Evolutionary conservation across 768 basidiomycete genomes (phyloP).

Genomic region (Omphalotus guepiniiformis): DNA sequence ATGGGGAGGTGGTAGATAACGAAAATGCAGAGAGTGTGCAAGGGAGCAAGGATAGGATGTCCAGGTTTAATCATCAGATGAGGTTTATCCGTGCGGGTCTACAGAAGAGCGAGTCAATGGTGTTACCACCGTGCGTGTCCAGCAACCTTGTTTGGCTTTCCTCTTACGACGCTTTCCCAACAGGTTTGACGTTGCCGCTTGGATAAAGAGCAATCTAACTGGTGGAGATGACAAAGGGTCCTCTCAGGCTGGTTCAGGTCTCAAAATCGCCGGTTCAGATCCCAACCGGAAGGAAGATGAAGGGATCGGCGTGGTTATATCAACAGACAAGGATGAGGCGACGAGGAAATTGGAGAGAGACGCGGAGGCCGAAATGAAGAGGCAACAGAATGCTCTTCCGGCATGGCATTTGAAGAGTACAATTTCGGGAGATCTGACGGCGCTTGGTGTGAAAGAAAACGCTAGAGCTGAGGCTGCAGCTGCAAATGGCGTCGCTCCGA

Average conservation of each 20-base stretch:
- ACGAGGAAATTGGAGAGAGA: constrained; percentile 70
- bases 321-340: constrained; percentile 84
- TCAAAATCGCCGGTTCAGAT: constrained; percentile 73
- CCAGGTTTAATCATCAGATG: constrained; percentile 90
- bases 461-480: constrained; percentile 43
- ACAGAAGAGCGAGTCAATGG: constrained; percentile 84
- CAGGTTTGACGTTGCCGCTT: constrained; percentile 79
- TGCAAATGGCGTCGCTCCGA: constrained; percentile 25
- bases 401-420: constrained; percentile 96
- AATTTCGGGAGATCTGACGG: constrained; percentile 87
- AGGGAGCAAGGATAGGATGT: constrained; percentile 93
- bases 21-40: constrained; percentile 82
- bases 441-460: constrained; percentile 73
- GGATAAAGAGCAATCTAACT: constrained; percentile 71
- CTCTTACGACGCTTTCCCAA: constrained; percentile 6
- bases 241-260: constrained; percentile 46
- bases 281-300: constrained; percentile 60
- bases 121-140: constrained; percentile 68
- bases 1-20: constrained; percentile 83
- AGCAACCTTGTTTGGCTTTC: background rate
- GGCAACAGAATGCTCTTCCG: constrained; percentile 88
- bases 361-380: constrained; percentile 76
- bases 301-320: constrained; percentile 83
- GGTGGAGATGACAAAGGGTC: constrained; percentile 60
- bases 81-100: constrained; percentile 82